phyloP scores from a whole-genome alignment of 2,329 filamentous ascomycete genomes.

The Fusarium praegraminearum region DNA sequence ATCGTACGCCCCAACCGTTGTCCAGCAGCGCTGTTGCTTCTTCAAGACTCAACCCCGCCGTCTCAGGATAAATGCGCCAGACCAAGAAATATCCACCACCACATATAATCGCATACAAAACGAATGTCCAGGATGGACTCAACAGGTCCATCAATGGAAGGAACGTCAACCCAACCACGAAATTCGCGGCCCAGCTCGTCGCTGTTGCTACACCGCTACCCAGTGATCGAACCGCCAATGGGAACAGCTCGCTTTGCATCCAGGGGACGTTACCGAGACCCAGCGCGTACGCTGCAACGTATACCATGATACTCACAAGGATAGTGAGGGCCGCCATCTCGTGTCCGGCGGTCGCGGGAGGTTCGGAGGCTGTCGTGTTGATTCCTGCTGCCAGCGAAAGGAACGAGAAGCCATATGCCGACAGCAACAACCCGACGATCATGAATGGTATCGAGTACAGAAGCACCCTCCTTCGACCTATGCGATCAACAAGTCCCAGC shows the following conservation, averaged over 20 bases:
- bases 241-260: constrained; percentile 95
- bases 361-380: constrained; percentile 31
- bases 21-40: constrained; percentile 79
- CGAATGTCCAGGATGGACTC: constrained; percentile 82
- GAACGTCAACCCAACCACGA: constrained; percentile 87
- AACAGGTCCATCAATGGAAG: constrained; percentile 85
- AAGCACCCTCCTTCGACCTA: constrained; percentile 83
- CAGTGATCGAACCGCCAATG: constrained; percentile 77
- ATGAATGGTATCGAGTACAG: constrained; percentile 88
- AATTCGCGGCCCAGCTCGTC: constrained; percentile 90
- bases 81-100: constrained; percentile 73
- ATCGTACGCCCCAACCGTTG: constrained; percentile 77
- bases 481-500: constrained; percentile 79
- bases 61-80: constrained; percentile 87
- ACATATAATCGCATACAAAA: constrained; percentile 81
- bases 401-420: constrained; percentile 78
- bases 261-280: constrained; percentile 94
- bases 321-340: constrained; percentile 67
- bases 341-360: constrained; percentile 37
- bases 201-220: constrained; percentile 80
- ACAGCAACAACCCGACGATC: constrained; percentile 77
- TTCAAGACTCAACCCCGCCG: constrained; percentile 83
- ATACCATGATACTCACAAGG: constrained; percentile 80
- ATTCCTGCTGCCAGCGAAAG: constrained; percentile 60
- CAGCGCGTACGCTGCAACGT: constrained; percentile 86